Percentiles rank a stretch among this genome's conserved stretches.
Conservation (phyloP, 139 green algal genomes). For the Chlorella sp. region DNA sequence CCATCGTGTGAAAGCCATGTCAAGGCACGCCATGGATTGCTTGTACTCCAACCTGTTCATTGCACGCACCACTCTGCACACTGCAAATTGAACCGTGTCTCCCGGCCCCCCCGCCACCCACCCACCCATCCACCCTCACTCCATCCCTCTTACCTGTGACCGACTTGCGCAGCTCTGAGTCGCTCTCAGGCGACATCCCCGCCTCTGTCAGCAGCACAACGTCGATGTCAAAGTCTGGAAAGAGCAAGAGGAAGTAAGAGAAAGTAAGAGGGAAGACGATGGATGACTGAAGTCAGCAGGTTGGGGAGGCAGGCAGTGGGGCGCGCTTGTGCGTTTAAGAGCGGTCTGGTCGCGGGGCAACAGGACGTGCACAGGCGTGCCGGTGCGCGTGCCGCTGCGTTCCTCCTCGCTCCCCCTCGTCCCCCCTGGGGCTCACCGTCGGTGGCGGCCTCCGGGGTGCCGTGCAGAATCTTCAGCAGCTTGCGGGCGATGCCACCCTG, state of each 20-base stretch:
- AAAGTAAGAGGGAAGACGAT: neutral
- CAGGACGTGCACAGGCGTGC: neutral
- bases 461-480: constrained; percentile 54
- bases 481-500: constrained; percentile 58
- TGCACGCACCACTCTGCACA: neutral
- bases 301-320: no score
- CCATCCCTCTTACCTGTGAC: neutral
- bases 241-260: neutral
- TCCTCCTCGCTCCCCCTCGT: neutral
- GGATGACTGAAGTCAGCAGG: neutral
- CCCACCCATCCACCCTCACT: neutral
- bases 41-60: neutral
- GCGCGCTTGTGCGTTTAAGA: neutral
- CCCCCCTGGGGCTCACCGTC: neutral
- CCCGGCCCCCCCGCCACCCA: neutral
- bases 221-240: constrained; percentile 46
- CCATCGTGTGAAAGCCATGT: neutral
- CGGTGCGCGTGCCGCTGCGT: neutral
- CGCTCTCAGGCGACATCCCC: constrained; percentile 14
- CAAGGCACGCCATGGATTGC: neutral
- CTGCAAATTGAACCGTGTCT: neutral
- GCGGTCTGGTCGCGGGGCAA: neutral
- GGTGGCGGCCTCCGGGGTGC: constrained; percentile 47
- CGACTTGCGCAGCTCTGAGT: constrained; percentile 33
- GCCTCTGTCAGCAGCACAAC: constrained; percentile 34